phyloP scores from a whole-genome alignment of 1,139 yeast genomes.

The Zygoascus sp. region DNA sequence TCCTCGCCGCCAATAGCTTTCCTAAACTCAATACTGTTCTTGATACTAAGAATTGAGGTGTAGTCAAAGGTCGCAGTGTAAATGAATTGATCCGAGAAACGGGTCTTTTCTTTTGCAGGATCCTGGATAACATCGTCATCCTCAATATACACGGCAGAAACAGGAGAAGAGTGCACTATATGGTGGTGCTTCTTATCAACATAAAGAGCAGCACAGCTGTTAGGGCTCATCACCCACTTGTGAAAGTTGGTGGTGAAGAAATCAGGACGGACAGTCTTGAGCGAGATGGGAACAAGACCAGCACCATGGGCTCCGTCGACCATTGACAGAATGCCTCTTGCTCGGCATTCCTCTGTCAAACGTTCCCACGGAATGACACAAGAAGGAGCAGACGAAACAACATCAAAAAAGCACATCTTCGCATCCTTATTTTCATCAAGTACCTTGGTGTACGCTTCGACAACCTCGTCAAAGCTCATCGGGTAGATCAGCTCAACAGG shows the following conservation, averaged over 20 bases:
- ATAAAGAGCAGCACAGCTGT: constrained; percentile 57
- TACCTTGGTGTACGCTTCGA: constrained; percentile 39
- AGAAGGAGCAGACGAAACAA: constrained; percentile 63
- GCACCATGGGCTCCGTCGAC: constrained; percentile 73
- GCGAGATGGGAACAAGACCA: constrained; percentile 51
- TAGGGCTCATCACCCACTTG: constrained; percentile 63
- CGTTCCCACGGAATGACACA: constrained; percentile 52
- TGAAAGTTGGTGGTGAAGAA: constrained; percentile 61
- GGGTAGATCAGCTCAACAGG: constrained; percentile 49
- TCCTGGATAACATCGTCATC: constrained; percentile 7
- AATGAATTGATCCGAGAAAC: constrained; percentile 33
- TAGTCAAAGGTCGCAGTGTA: constrained; percentile 38
- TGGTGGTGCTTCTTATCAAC: constrained; percentile 51
- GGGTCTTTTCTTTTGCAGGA: constrained; percentile 13
- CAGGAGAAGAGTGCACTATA: constrained; percentile 53
- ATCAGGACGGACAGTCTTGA: constrained; percentile 50
- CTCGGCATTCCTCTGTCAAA: constrained; percentile 45
- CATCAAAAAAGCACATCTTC: constrained; percentile 53
- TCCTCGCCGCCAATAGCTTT: constrained; percentile 54
- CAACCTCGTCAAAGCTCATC: constrained; percentile 44
- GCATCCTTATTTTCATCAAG: constrained; percentile 30
- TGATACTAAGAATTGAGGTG: constrained; percentile 34
- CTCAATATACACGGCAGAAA: constrained; percentile 35
- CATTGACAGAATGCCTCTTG: constrained; percentile 48
- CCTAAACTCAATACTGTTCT: constrained; percentile 50